phyloP scores from a whole-genome alignment of 352 stramenopile species.

The Albugo laibachii region DNA sequence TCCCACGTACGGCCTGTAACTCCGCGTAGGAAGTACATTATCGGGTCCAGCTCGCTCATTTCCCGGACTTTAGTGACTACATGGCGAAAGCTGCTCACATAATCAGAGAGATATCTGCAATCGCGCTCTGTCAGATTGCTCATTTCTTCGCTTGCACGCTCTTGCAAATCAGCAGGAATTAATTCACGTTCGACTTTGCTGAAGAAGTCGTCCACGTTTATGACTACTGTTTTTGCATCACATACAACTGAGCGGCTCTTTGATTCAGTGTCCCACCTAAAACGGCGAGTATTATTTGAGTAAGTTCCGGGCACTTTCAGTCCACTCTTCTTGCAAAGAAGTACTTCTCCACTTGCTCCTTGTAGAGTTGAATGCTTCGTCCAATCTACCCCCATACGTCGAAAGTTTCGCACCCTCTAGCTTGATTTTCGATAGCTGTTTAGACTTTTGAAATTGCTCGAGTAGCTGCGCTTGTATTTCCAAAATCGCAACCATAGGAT shows the following conservation, averaged over 20 bases:
- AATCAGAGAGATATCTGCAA: conserved; percentile 7
- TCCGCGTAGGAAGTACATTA: conserved; percentile 10
- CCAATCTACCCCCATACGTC: background rate
- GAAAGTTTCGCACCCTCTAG: too few species aligned
- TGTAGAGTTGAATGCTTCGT: too few species aligned
- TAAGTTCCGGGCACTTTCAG: background rate
- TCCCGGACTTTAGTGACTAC: conserved; percentile 8
- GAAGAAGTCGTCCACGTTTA: conserved; percentile 3
- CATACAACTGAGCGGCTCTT: conserved; percentile 7
- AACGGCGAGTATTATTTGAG: too few species aligned
- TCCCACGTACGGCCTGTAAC: too few species aligned
- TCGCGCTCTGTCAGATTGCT: conserved; percentile 6
- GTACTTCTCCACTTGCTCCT: too few species aligned
- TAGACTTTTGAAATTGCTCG: too few species aligned
- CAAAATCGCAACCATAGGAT: too few species aligned
- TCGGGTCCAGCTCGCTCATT: conserved; percentile 12
- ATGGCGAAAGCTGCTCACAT: conserved; percentile 7
- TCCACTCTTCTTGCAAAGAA: too few species aligned
- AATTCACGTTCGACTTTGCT: conserved; percentile 3
- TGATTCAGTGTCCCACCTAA: conserved; percentile 1
- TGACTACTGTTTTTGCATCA: conserved; percentile 3
- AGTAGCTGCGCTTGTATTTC: too few species aligned
- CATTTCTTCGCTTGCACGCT: conserved; percentile 7
- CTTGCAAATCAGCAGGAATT: conserved; percentile 8
- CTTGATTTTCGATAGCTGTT: too few species aligned